phyloP scores from a whole-genome alignment of 1,139 yeast genomes.

The Geotrichum phurueaensis region DNA sequence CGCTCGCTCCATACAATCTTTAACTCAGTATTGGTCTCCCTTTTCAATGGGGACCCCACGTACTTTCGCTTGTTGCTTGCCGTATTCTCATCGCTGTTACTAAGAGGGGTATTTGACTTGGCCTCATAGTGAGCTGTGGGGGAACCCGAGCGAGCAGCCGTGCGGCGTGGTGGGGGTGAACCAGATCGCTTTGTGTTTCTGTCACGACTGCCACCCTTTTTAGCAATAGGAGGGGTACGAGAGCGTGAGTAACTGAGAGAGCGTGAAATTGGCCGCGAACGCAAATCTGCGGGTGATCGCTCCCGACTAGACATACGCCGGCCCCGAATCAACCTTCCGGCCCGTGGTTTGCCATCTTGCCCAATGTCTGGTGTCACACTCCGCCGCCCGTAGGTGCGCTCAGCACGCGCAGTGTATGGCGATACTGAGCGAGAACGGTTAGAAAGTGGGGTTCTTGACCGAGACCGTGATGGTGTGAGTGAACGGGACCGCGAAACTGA shows the following conservation, averaged over 20 bases:
- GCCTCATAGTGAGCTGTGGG: neutral
- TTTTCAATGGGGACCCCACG: neutral
- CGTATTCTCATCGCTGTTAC: neutral
- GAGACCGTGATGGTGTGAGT: slow-evolving; percentile 19
- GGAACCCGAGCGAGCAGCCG: slow-evolving; percentile 9
- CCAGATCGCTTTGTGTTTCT: neutral
- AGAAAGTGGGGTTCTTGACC: slow-evolving; percentile 9
- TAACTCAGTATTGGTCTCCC: neutral
- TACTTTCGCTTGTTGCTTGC: slow-evolving; percentile 1
- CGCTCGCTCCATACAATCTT: slow-evolving; percentile 1
- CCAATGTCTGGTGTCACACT: neutral
- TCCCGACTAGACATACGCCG: slow-evolving; percentile 1
- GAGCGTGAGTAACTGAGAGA: slow-evolving; percentile 1
- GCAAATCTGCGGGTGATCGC: neutral
- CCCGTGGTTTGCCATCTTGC: slow-evolving; percentile 1
- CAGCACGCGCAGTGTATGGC: neutral
- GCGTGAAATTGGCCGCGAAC: neutral
- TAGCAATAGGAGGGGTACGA: neutral
- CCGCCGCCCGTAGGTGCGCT: neutral
- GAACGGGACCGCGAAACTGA: slow-evolving; percentile 20
- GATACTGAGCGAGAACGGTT: slow-evolving; percentile 2
- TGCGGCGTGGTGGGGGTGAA: slow-evolving; percentile 9
- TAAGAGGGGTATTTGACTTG: slow-evolving; percentile 9
- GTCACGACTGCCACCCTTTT: neutral
- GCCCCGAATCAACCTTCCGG: slow-evolving; percentile 12